Conservation (phyloP, 2,329 filamentous ascomycete genomes). For the Arthrinium puccinioides region DNA sequence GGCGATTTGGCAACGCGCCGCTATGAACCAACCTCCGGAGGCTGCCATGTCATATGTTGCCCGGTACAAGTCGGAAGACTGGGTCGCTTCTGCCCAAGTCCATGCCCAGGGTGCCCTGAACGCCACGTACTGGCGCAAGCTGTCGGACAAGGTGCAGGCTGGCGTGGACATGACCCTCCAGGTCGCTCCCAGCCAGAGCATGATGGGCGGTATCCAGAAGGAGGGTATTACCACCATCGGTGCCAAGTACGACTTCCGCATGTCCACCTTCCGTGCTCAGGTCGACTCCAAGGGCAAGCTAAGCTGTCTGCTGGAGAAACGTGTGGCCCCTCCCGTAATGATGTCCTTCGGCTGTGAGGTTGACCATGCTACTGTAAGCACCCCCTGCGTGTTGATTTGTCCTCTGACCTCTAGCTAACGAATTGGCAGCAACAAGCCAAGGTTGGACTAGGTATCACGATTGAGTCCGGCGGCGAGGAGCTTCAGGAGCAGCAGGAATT, state of each 20-base stretch:
- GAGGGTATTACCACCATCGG: constrained; percentile 89
- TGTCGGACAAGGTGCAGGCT: constrained; percentile 93
- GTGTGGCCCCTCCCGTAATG: constrained; percentile 83
- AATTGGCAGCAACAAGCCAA: constrained; percentile 76
- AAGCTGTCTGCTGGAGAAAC: constrained; percentile 89
- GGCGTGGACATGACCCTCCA: constrained; percentile 92
- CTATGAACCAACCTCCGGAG: constrained; percentile 80
- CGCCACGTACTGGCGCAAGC: constrained; percentile 85
- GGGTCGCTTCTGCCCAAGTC: constrained; percentile 86
- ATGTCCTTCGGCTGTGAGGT: constrained; percentile 96
- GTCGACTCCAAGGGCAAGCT: constrained; percentile 93
- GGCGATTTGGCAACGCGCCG: constrained; percentile 83
- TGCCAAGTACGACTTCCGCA: constrained; percentile 96
- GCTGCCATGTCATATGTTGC: constrained; percentile 83
- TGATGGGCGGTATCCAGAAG: constrained; percentile 74
- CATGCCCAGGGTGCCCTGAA: constrained; percentile 83
- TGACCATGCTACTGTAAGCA: constrained; percentile 85
- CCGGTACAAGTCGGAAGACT: constrained; percentile 85
- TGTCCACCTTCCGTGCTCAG: constrained; percentile 92
- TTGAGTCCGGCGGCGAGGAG: constrained; percentile 79
- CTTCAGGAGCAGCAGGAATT: constrained; percentile 77
- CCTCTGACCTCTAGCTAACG: constrained; percentile 6
- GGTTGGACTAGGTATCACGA: constrained; percentile 87
- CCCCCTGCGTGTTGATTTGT: not conserved
- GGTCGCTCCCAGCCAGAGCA: constrained; percentile 59